Evolutionary conservation across 2,329 filamentous ascomycete species (phyloP), one percentile per base, ranked within the genome.

Genomic region (Cladophialophora exuberans): DNA sequence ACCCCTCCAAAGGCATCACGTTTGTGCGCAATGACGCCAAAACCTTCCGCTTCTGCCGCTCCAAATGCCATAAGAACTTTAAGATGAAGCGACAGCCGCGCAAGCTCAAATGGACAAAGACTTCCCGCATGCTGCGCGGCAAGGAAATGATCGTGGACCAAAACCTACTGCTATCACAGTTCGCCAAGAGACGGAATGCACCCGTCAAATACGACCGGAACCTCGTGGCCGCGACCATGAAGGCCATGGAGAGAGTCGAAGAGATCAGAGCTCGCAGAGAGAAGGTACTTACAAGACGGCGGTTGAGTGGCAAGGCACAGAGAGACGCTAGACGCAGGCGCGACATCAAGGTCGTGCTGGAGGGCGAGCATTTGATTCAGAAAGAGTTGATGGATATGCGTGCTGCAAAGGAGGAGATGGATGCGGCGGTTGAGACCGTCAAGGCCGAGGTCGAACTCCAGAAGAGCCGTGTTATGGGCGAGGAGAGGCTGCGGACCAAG

Each of bases 11-110:
- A 71, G 78, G 82, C 57, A 88, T 87, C 63, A 86, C 83, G 61
- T 87, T 88, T 66, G 79, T 86, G 62, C 81, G 81, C 69, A 85
- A 84, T 72, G 84, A 87, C 72, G 84, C 83, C 60, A 81, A 82
- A 64, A 71, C 79, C 59, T 87, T 88, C 72, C 78, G 81, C 48
- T 88, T 88, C 74, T 88, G 85, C 76, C 80, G 84, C 45, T 80
- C 76, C 43, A 85, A 85, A 78, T 85, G 82, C 73, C 85, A 87
- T 75, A 86, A 85, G 68, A 87, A 85, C 73, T 96, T 95, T 84
- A 94, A 95, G 78, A 96, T 96, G 90, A 96, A 96, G 88, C 87
- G 94, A 64, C 97, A 97, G 77, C 92, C 93, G 30, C 86, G 93
- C 72, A 96, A 97, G 76, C 84, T 97, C 66, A 94, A 91, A 76